Evolutionary conservation across 1,284 basidiomycete genomes (phyloP), one percentile per base, ranked within the genome.

Genomic region (Cutaneotrichosporon spelunceum): DNA sequence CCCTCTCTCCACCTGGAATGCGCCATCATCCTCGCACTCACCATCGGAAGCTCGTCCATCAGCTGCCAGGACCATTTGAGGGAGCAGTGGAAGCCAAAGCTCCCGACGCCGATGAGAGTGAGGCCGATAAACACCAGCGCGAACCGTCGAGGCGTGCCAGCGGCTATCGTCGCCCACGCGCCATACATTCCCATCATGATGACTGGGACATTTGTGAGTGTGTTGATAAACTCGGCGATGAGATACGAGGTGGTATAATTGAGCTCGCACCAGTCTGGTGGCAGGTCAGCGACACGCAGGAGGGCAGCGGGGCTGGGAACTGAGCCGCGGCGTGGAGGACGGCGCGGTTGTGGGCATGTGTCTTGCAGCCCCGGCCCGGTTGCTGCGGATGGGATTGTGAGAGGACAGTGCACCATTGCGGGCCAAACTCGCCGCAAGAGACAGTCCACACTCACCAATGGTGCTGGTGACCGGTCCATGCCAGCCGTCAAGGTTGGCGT

Each of bases 141-240:
- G 56, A 73, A 79, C 21, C 74, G 62, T 27, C 14, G 55, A 10
- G 72, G 73, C 21, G 77, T 53, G 7, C 73, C 72, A 23, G 67
- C 60, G 16, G 57, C 24, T 5, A 62, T 6, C 16, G 64, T 65
- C 59, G 48, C 66, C 27, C 39, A 74, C 47, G 49, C 78, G 10
- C 79, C 81, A 53, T 78, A 81, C 2, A 80, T 53, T 8, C 81
- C 77, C 0, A 79, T 60, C 0, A 68, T 52, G 62, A 83, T 75
- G 48, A 80, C 80, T 16, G 81, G 77, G 27, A 80, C 53, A 59
- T 83, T 83, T 26, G 81, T 75, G 64, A 77, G 61, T 9, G 80
- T 80, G 67, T 81, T 79, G 67, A 76, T 62, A 54, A 77, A 75
- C 65, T 80, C 78, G 54, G 80, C 79, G 36, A 81, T 74, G 62